Conservation (phyloP, 2,329 filamentous ascomycete genomes). For the Chrysoporthe cubensis region DNA sequence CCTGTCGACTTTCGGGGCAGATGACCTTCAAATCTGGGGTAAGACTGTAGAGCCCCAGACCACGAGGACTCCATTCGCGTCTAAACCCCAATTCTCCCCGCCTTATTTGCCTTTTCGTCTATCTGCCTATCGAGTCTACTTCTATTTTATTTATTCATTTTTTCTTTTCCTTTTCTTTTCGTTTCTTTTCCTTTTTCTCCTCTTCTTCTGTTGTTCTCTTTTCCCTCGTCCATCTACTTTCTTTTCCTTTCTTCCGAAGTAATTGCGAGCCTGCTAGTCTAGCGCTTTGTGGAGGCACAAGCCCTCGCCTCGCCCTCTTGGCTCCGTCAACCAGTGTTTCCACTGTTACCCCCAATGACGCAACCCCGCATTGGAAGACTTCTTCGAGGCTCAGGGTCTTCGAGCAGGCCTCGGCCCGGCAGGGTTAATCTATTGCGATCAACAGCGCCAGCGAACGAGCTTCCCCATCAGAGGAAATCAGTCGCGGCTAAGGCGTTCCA, state of each 20-base stretch:
- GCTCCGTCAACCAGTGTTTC: slow-evolving; percentile 7
- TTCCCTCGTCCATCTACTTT: background rate
- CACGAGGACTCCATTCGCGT: slow-evolving; percentile 23
- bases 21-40: slow-evolving; percentile 27
- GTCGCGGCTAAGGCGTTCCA: slow-evolving; percentile 19
- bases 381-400: slow-evolving; percentile 18
- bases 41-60: slow-evolving; percentile 18
- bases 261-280: background rate
- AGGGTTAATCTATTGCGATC: slow-evolving; percentile 5
- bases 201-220: background rate
- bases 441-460: slow-evolving; percentile 6
- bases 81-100: slow-evolving; percentile 17
- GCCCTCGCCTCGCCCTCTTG: background rate
- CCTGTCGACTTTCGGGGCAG: slow-evolving; percentile 15
- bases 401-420: slow-evolving; percentile 4
- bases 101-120: background rate
- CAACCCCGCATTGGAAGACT: slow-evolving; percentile 19
- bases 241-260: background rate
- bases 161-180: background rate
- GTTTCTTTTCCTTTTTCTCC: background rate
- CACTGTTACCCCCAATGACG: slow-evolving; percentile 18
- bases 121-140: background rate
- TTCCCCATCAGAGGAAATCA: slow-evolving; percentile 8
- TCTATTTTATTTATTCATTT: background rate
- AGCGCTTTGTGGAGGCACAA: too few species aligned